Base-by-base conservation (phyloP, 164 flowering plant genomes). In the Annona squamosa region DNA sequence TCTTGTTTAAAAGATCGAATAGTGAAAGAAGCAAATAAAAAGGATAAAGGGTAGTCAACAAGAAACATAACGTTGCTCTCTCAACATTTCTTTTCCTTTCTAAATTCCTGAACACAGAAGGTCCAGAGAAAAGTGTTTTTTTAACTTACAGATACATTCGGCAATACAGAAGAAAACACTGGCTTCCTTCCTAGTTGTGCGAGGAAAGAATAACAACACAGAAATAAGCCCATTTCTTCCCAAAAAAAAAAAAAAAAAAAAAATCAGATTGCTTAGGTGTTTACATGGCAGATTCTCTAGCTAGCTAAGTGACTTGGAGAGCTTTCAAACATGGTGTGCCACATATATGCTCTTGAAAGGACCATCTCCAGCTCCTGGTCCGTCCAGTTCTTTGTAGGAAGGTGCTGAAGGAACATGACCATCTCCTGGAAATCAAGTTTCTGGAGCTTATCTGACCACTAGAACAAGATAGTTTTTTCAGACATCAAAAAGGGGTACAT, bases 321-420 rank as follows among this genome's bases (percentile, higher is more conserved):
- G 75, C 82, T 88, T 77, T 91, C 89, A 84, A 95, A 95, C 95
- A 93, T 89, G 75, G 95, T 81, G 80, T 91, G 95, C 99, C 98
- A 95, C 98, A 93, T 93, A 76, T 72, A 95, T 42, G 97, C 99
- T 78, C 94, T 85, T 0, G 99, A 95, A 63, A 95, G 97, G 48
- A 95, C 97, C 92, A 90, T 90, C 84, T 95, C 98, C 0, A 95
- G 91, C 78, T 93, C 98, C 77, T 82, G 86, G 75, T 91, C 83
- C 1, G 82, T 84, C 99, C 98, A 95, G 77, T 84, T 87, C 5
- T 83, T 83, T 19, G 99, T 95, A 4, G 99, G 97, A 75, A 95
- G 90, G 77, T 93, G 97, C 74, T 95, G 99, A 69, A 95, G 92
- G 80, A 92, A 90, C 98, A 95, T 91, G 67, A 93, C 99, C 96